phyloP scores from a whole-genome alignment of 2,329 filamentous ascomycete species.

The Aspergillus spinulosporus region DNA sequence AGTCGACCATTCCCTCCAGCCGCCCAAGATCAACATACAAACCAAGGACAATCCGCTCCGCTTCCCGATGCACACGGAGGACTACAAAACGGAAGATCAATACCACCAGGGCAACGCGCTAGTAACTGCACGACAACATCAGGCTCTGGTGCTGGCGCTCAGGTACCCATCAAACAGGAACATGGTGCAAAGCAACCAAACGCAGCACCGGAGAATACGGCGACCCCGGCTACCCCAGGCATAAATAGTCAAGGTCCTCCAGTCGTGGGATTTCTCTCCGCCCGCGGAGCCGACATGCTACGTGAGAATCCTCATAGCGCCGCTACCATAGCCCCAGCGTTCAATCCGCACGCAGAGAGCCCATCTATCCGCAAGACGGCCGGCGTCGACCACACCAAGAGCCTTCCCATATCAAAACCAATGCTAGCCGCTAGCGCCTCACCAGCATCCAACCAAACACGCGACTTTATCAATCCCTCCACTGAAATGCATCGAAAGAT shows the following conservation, averaged over 20 bases:
- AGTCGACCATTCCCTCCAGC: constrained; percentile 24
- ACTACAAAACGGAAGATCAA: constrained; percentile 21
- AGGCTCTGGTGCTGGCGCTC: constrained; percentile 16
- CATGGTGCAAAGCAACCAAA: constrained; percentile 17
- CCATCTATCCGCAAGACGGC: constrained; percentile 88
- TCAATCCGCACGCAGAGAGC: constrained; percentile 73
- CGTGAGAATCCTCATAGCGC: constrained; percentile 52
- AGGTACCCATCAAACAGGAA: constrained; percentile 30
- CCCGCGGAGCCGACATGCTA: constrained; percentile 61
- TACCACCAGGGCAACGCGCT: constrained; percentile 21
- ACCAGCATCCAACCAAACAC: constrained; percentile 33
- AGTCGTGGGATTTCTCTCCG: constrained; percentile 68
- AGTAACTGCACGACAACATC: constrained; percentile 14
- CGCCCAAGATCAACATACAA: constrained; percentile 15
- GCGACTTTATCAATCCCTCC: constrained; percentile 40
- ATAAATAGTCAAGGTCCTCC: constrained; percentile 24
- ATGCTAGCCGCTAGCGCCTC: constrained; percentile 34
- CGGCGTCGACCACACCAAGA: constrained; percentile 78
- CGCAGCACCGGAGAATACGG: constrained; percentile 24
- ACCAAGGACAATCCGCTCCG: constrained; percentile 22
- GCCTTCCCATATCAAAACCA: constrained; percentile 66
- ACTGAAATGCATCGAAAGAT: constrained; percentile 38
- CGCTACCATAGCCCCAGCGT: constrained; percentile 53
- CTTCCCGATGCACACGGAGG: constrained; percentile 24
- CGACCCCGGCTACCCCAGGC: constrained; percentile 34